Evolutionary conservation across 2,329 filamentous ascomycete genomes (phyloP).

Genomic region (Talaromyces sp.): DNA sequence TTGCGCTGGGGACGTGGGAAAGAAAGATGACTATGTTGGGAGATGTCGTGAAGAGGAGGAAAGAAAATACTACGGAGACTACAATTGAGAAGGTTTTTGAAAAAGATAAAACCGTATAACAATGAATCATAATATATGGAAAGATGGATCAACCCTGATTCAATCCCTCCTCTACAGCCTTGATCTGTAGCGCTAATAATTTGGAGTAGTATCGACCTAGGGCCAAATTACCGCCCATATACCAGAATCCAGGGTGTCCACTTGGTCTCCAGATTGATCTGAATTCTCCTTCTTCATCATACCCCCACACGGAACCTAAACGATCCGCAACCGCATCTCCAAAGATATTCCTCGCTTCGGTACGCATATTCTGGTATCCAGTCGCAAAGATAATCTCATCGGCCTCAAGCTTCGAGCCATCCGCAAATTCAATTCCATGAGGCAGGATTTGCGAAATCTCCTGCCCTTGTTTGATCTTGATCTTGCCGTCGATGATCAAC

Average conservation of each 20-base stretch:
- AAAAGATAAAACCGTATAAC: neutral
- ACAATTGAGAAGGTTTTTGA: neutral
- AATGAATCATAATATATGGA: neutral
- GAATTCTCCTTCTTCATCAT: constrained; percentile 55
- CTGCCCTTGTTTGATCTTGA: constrained; percentile 62
- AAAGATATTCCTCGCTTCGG: constrained; percentile 58
- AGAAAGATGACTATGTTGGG: too few species aligned
- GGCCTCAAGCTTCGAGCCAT: constrained; percentile 58
- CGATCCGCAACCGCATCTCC: constrained; percentile 60
- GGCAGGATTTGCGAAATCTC: constrained; percentile 55
- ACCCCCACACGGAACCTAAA: constrained; percentile 61
- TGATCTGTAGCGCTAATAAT: constrained; percentile 51
- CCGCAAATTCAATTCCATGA: constrained; percentile 50
- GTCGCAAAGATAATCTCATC: constrained; percentile 62
- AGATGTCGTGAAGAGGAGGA: neutral
- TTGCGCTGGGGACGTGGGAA: too few species aligned
- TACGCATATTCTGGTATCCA: constrained; percentile 66
- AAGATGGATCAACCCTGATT: neutral
- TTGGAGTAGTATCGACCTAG: constrained; percentile 61
- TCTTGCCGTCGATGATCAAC: constrained; percentile 61
- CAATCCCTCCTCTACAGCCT: constrained; percentile 38
- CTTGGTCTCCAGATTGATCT: constrained; percentile 59
- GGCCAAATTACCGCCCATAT: constrained; percentile 64
- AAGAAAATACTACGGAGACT: neutral
- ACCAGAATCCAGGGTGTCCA: constrained; percentile 65